These are phyloP conservation scores for Toxoplasma gondii DNA, from an alignment of 169 alveolate genomes.

Conservation along the genomic window DNA sequence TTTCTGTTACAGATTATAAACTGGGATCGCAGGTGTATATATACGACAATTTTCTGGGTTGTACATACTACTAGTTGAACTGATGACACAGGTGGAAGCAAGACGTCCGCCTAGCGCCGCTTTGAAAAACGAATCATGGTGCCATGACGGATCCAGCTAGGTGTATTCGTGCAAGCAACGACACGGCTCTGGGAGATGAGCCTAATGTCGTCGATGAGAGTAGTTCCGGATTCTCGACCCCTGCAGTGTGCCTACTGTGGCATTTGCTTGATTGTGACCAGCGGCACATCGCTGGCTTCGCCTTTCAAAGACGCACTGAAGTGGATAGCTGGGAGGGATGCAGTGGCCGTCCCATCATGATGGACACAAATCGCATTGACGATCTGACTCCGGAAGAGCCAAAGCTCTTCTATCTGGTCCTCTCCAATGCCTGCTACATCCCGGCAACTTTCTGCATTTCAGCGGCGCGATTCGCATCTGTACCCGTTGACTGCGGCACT, in stretches of 20 bases:
- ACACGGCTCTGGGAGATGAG: neutral
- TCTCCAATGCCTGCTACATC: slow-evolving; percentile 23
- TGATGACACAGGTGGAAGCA: neutral
- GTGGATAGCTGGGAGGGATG: slow-evolving; percentile 32
- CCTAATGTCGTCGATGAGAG: neutral
- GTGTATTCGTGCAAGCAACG: neutral
- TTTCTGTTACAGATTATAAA: no score
- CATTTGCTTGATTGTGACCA: slow-evolving; percentile 1
- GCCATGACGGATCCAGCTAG: neutral
- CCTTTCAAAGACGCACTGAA: neutral
- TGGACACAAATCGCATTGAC: neutral
- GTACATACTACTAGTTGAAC: no score
- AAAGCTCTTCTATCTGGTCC: neutral
- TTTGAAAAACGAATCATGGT: neutral
- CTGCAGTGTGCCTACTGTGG: neutral
- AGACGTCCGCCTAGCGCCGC: neutral
- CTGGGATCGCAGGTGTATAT: no score
- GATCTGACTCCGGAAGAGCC: neutral
- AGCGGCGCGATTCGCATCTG: neutral
- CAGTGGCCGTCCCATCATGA: neutral
- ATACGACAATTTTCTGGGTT: no score
- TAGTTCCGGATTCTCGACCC: neutral
- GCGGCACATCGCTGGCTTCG: neutral
- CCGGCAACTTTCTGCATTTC: slow-evolving; percentile 12
- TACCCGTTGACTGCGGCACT: neutral